A percentile compares a stretch with the other conserved stretches of the same genome.
phyloP scores from a whole-genome alignment of 2,329 filamentous ascomycete genomes.

The Didymellaceae sp. region DNA sequence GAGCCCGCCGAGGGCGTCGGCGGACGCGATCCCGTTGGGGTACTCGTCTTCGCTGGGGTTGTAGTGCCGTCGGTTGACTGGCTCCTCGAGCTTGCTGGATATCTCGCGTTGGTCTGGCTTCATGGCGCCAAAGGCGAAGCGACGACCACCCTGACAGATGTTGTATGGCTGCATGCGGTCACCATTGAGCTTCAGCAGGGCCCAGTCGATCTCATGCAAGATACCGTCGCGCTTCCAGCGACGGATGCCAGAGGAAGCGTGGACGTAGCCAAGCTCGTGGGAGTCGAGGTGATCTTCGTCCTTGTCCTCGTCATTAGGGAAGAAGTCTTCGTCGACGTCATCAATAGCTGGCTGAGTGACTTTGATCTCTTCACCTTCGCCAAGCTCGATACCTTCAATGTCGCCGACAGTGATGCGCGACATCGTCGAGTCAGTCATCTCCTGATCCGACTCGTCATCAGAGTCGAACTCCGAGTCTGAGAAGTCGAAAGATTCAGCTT shows the following conservation, averaged over 20 bases:
- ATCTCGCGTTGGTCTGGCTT: slow-evolving; percentile 40
- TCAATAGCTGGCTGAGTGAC: slow-evolving; percentile 93
- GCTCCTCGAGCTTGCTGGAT: slow-evolving; percentile 41
- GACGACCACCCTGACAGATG: slow-evolving; percentile 63
- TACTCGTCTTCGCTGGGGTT: slow-evolving; percentile 51
- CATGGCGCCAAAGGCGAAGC: slow-evolving; percentile 42
- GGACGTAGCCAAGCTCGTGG: slow-evolving; percentile 80
- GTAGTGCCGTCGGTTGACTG: slow-evolving; percentile 44
- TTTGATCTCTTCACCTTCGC: slow-evolving; percentile 76
- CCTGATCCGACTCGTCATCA: slow-evolving; percentile 38
- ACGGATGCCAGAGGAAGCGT: slow-evolving; percentile 88
- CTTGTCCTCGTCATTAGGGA: slow-evolving; percentile 75
- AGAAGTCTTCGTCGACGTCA: slow-evolving; percentile 83
- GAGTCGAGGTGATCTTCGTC: slow-evolving; percentile 80
- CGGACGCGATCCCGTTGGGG: slow-evolving; percentile 66
- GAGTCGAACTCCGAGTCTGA: slow-evolving; percentile 63
- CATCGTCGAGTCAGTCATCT: slow-evolving; percentile 38
- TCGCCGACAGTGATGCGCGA: slow-evolving; percentile 62
- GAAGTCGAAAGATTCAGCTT: slow-evolving; percentile 53
- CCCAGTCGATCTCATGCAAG: slow-evolving; percentile 94
- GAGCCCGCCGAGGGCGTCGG: slow-evolving; percentile 70
- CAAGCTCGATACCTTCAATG: slow-evolving; percentile 76
- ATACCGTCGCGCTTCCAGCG: slow-evolving; percentile 74
- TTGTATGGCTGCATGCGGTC: slow-evolving; percentile 76
- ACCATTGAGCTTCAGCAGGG: slow-evolving; percentile 79